Base-by-base conservation (phyloP, 2,329 filamentous ascomycete species). In the Aspergillus versicolor region DNA sequence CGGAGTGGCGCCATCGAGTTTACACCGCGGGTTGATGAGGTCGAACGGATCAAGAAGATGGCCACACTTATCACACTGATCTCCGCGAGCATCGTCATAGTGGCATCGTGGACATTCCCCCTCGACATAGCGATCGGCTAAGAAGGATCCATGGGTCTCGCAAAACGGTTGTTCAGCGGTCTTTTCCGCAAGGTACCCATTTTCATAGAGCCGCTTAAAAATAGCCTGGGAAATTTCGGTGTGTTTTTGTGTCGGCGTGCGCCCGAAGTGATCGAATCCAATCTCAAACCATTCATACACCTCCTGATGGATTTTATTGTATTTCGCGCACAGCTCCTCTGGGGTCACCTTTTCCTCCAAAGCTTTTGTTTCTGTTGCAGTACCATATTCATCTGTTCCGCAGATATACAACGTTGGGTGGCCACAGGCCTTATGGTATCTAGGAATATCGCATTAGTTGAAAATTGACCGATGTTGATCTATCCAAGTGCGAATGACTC, bases 271-370 rank as follows among this genome's bases (percentile, higher is more conserved):
- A 77, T 97, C 93, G 72, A 97, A 97, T 57, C 84, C 87, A 70
- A 97, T 93, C 70, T 92, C 86, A 79, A 99, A 99, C 91, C 93
- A 97, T 74, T 95, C 85, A 76, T 97, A 97, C 64, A 97, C 89
- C 48, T 89, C 90, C 67, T 91, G 87, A 77, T 97, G 93, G 58
- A 96, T 86, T 67, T 86, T 86, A 78, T 95, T 90, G 80, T 95
- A 97, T 79, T 97, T 95, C 76, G 90, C 86, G 79, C 93, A 97
- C 12, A 97, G 85, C 70, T 92, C 84, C 67, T 89, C 83, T 21
- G 93, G 92, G 12, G 88, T 91, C 62, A 92, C 81, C 13, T 88
- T 88, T 73, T 94, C 91, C 73, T 96, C 91, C 41, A 97, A 85
- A 4, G 93, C 93, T 79, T 96, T 96, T 24, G 93, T 96, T 77